phyloP scores from a whole-genome alignment of 352 stramenopile species.

The Saprolegnia diclina region DNA sequence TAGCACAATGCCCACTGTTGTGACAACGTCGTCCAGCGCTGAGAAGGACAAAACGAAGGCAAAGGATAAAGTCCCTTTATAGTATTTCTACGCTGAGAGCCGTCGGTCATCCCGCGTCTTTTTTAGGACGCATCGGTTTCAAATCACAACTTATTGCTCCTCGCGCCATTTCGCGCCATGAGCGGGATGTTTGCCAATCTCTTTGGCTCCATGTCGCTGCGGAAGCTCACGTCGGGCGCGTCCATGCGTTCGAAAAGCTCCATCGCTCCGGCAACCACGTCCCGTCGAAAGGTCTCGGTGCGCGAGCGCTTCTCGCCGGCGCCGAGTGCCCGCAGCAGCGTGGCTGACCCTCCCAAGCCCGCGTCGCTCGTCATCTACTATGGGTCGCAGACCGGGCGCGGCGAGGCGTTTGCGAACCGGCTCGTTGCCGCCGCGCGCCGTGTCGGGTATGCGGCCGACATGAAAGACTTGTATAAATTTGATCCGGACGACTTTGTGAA shows the following conservation, averaged over 20 bases:
- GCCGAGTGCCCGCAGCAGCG: not conserved
- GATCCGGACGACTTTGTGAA: slow-evolving; percentile 14
- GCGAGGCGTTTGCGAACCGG: slow-evolving; percentile 22
- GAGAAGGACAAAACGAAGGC: too few relatives aligned
- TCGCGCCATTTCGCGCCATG: not conserved
- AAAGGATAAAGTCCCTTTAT: too few relatives aligned
- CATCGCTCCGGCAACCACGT: too few relatives aligned
- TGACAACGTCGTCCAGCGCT: too few relatives aligned
- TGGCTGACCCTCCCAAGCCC: not conserved
- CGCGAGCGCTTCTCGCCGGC: not conserved
- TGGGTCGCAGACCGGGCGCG: slow-evolving; percentile 26
- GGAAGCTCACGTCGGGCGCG: not conserved
- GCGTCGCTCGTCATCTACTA: slow-evolving; percentile 20
- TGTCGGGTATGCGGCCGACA: not conserved
- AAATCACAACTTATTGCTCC: too few relatives aligned
- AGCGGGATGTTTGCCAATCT: not conserved
- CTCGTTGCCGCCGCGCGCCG: not conserved
- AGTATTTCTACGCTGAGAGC: too few relatives aligned
- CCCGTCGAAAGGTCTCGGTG: not conserved
- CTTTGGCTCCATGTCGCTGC: slow-evolving; percentile 8
- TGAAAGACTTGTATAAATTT: slow-evolving; percentile 23
- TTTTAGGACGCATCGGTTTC: not conserved
- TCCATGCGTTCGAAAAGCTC: not conserved
- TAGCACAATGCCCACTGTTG: too few relatives aligned
- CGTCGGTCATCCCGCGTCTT: too few relatives aligned